Conservation (phyloP, 208 protist genomes). For the Angomonas desouzai region DNA sequence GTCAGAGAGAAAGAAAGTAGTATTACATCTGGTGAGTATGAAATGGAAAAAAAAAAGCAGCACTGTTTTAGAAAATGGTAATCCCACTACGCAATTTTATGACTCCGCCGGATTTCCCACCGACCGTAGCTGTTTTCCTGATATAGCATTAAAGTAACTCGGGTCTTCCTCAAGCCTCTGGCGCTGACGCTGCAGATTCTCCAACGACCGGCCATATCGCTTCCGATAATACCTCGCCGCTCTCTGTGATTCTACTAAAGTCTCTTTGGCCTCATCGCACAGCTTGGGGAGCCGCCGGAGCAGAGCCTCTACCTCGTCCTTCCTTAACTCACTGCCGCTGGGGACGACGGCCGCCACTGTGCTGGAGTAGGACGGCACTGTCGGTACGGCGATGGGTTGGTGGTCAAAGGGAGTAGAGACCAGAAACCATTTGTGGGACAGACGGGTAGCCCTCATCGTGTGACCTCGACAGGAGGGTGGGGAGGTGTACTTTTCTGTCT, state of each 20-base stretch:
- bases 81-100: neutral
- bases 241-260: conserved; percentile 36
- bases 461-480: too few relatives aligned
- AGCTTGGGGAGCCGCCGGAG: conserved; percentile 41
- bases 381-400: conserved; percentile 46
- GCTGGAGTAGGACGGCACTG: conserved; percentile 11
- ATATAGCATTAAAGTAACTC: conserved; percentile 1
- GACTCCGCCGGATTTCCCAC: conserved; percentile 1
- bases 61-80: neutral
- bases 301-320: conserved; percentile 47
- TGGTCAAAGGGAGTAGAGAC: conserved; percentile 60
- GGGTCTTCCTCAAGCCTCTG: neutral
- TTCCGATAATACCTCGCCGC: conserved; percentile 65
- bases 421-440: conserved; percentile 17
- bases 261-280: conserved; percentile 49
- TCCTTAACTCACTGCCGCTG: conserved; percentile 15
- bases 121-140: neutral
- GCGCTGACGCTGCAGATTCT: conserved; percentile 36
- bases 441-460: neutral
- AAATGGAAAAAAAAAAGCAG: conserved; percentile 11
- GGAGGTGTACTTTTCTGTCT: too few relatives aligned
- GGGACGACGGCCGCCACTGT: conserved; percentile 24
- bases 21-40: neutral
- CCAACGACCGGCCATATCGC: conserved; percentile 45
- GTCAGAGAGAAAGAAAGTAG: conserved; percentile 2